Percentiles rank a stretch among this genome's conserved stretches.
phyloP scores from a whole-genome alignment of 2,329 filamentous ascomycete genomes.

The Claviceps lovelessii region DNA sequence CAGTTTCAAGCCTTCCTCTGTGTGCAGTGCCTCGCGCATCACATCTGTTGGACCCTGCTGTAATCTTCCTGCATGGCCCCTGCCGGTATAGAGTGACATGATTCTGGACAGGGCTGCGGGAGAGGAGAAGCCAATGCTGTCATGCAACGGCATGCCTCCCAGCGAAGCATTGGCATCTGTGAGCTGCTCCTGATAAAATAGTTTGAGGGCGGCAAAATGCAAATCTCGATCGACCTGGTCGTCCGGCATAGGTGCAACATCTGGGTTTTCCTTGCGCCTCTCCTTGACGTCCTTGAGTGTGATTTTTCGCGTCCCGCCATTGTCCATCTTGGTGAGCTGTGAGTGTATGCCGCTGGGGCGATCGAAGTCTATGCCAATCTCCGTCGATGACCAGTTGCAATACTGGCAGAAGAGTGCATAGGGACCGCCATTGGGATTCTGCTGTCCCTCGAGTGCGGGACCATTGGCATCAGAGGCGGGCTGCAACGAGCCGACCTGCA shows the following conservation, averaged over 20 bases:
- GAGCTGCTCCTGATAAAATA: conserved; percentile 72
- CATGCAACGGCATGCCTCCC: conserved; percentile 28
- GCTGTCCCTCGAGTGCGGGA: conserved; percentile 25
- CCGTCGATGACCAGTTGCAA: conserved; percentile 83
- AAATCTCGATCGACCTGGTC: conserved; percentile 47
- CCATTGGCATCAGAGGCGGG: conserved; percentile 31
- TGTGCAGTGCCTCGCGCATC: conserved; percentile 66
- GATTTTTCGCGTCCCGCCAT: conserved; percentile 39
- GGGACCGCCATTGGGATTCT: conserved; percentile 29
- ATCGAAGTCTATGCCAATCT: conserved; percentile 81
- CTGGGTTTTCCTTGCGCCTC: conserved; percentile 32
- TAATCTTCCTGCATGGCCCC: conserved; percentile 47
- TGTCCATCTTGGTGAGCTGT: conserved; percentile 60
- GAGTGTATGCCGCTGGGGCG: conserved; percentile 73
- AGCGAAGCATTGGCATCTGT: conserved; percentile 43
- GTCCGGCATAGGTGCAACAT: conserved; percentile 24
- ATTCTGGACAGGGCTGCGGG: conserved; percentile 74
- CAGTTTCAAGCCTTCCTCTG: conserved; percentile 57
- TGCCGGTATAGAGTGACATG: conserved; percentile 75
- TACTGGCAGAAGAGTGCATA: conserved; percentile 78
- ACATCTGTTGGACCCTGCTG: conserved; percentile 51
- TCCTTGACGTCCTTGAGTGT: conserved; percentile 38
- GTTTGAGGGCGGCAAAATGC: conserved; percentile 58
- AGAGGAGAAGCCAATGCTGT: conserved; percentile 46
- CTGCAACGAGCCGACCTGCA: conserved; percentile 61